Conservation (phyloP, 2,329 filamentous ascomycete genomes). For the Penicillium rolfsii region DNA sequence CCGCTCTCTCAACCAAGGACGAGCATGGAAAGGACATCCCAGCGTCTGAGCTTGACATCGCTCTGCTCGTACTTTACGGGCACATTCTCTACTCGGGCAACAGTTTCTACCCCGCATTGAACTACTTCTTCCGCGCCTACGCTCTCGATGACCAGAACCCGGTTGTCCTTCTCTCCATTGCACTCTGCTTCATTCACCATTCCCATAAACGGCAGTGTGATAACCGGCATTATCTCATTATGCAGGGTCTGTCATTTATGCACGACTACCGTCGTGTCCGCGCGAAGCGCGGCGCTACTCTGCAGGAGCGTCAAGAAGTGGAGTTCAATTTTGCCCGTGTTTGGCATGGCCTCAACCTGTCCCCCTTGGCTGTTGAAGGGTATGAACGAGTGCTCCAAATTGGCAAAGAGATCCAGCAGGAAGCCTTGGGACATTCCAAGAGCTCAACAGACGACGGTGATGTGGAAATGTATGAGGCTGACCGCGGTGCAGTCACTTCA, state of each 20-base stretch:
- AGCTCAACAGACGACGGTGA: constrained; percentile 50
- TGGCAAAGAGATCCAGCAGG: constrained; percentile 49
- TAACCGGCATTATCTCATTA: constrained; percentile 84
- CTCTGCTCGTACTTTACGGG: constrained; percentile 83
- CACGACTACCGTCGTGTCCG: constrained; percentile 71
- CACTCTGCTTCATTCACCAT: constrained; percentile 83
- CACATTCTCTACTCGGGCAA: constrained; percentile 85
- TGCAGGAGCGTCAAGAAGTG: constrained; percentile 68
- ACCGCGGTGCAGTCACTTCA: constrained; percentile 5
- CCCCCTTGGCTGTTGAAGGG: constrained; percentile 70
- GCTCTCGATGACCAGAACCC: constrained; percentile 75
- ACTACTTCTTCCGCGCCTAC: constrained; percentile 80
- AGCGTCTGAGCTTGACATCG: constrained; percentile 68
- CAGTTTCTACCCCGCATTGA: constrained; percentile 80
- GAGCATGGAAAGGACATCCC: constrained; percentile 41
- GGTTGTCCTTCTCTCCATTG: constrained; percentile 78
- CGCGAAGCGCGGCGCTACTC: constrained; percentile 45
- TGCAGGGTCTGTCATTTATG: constrained; percentile 83
- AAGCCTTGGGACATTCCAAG: constrained; percentile 29
- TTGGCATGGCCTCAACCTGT: constrained; percentile 75
- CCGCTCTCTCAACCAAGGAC: constrained; percentile 44
- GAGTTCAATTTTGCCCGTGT: constrained; percentile 78
- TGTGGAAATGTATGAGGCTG: constrained; percentile 28
- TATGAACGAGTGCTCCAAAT: constrained; percentile 66
- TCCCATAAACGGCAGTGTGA: constrained; percentile 86